Evolutionary conservation across 306 rosid species (phyloP), one percentile per base, ranked within the genome.

Genomic region (Cotoneaster glaucophyllus): DNA sequence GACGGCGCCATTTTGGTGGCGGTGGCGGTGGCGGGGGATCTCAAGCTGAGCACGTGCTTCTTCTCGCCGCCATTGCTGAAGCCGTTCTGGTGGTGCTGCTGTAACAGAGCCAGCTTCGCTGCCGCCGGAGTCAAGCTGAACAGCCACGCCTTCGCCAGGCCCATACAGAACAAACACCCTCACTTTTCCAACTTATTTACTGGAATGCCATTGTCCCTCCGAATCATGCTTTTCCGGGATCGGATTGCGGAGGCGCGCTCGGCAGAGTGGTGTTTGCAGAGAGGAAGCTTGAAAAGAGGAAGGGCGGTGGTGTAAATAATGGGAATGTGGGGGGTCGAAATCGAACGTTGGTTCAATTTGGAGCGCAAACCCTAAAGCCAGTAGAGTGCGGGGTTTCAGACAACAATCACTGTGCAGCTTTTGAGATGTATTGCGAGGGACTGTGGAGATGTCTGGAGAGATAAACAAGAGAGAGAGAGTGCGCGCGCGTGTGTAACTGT

Each of bases 101-200:
- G 92, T 80, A 85, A 68, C 78, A 84, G 71, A 90, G 85, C 86
- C 90, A 93, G 86, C 85, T 87, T 90, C 64, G 90, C 85, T 45
- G 87, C 88, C 63, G 90, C 86, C 64, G 84, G 83, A 53, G 82
- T 74, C 73, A 89, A 77, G 83, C 92, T 85, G 57, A 88, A 80
- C 82, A 85, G 86, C 86, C 90, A 86, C 25, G 79, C 77, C 73
- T 88, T 84, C 12, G 85, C 84, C 77, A 85, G 77, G 58, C 93
- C 91, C 85, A 90, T 86, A 66, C 82, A 83, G 52, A 19, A 71
- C 71, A 19, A 71, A 73, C 79, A 56, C 26, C 73, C 73, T 17
- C 57, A 73, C 45, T 59, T 75, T 58, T 9, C 8, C 71, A 54
- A 48, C 83, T 25, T 70, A 53, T 45, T 80, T 70, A 81, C 81